Evolutionary conservation across 2,329 filamentous ascomycete genomes (phyloP).

Genomic region (Arthrobotrys megalospora): DNA sequence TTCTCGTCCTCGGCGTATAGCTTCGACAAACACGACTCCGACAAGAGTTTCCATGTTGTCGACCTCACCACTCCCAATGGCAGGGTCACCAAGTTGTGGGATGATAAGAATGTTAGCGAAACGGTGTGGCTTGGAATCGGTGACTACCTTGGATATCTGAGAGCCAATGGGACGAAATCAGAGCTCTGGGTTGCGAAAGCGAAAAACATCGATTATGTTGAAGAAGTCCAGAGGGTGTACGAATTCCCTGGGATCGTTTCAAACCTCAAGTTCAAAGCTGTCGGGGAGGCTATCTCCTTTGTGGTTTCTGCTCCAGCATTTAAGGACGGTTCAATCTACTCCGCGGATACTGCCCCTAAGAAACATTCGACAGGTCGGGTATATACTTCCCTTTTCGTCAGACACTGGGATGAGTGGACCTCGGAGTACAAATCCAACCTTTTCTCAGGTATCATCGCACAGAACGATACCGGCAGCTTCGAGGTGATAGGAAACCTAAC

Average conservation of each 20-base stretch:
- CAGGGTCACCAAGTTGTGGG: slow-evolving; percentile 76
- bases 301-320: slow-evolving; percentile 77
- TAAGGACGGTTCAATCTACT: slow-evolving; percentile 79
- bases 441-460: slow-evolving; percentile 77
- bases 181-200: slow-evolving; percentile 60
- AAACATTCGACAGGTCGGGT: slow-evolving; percentile 77
- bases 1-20: slow-evolving; percentile 81
- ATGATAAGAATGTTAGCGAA: slow-evolving; percentile 77
- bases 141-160: slow-evolving; percentile 74
- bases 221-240: slow-evolving; percentile 66
- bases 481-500: slow-evolving; percentile 67
- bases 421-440: slow-evolving; percentile 79
- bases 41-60: slow-evolving; percentile 77
- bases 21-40: slow-evolving; percentile 80
- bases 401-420: slow-evolving; percentile 86
- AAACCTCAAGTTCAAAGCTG: slow-evolving; percentile 74
- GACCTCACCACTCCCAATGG: slow-evolving; percentile 75
- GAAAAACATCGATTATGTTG: slow-evolving; percentile 62
- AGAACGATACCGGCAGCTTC: slow-evolving; percentile 64
- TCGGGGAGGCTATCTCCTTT: slow-evolving; percentile 72
- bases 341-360: slow-evolving; percentile 75
- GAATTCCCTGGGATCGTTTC: slow-evolving; percentile 73
- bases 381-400: slow-evolving; percentile 82
- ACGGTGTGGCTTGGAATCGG: slow-evolving; percentile 82
- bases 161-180: slow-evolving; percentile 68